These are phyloP conservation scores for Climacium dendroides DNA, from an alignment of 225 moss, liverwort and hornwort genomes.

Conservation along the genomic window DNA sequence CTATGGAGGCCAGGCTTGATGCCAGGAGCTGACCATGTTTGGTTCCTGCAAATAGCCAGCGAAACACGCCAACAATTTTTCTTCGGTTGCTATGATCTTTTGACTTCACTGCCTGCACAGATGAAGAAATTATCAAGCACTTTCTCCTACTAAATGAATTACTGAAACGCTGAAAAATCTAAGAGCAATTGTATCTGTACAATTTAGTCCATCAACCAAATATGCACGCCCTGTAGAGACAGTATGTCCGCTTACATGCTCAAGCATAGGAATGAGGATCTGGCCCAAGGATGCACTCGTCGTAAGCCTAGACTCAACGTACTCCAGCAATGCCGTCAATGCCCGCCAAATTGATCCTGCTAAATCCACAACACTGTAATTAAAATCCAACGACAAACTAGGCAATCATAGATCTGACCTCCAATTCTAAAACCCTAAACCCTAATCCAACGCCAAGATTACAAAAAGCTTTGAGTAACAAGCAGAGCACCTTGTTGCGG, in stretches of 20 bases:
- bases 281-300: slow-evolving; percentile 35
- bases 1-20: slow-evolving; percentile 28
- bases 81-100: slow-evolving; percentile 65
- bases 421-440: slow-evolving; percentile 8
- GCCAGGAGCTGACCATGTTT: slow-evolving; percentile 29
- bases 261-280: slow-evolving; percentile 52
- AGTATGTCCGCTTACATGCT: slow-evolving; percentile 54
- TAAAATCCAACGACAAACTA: neutral
- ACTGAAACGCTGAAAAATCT: neutral
- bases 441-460: neutral
- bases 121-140: neutral
- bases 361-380: neutral
- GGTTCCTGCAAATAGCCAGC: slow-evolving; percentile 47
- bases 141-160: neutral
- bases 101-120: slow-evolving; percentile 63
- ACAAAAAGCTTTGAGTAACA: neutral
- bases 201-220: neutral
- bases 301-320: slow-evolving; percentile 33
- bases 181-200: neutral
- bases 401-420: neutral
- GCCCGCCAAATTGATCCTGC: slow-evolving; percentile 56
- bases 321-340: slow-evolving; percentile 31
- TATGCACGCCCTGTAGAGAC: neutral
- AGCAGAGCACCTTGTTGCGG: slow-evolving; percentile 29
- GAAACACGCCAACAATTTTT: slow-evolving; percentile 38